These are phyloP conservation scores for Quercus glauca DNA, from an alignment of 306 rosid species.

Conservation along the genomic window DNA sequence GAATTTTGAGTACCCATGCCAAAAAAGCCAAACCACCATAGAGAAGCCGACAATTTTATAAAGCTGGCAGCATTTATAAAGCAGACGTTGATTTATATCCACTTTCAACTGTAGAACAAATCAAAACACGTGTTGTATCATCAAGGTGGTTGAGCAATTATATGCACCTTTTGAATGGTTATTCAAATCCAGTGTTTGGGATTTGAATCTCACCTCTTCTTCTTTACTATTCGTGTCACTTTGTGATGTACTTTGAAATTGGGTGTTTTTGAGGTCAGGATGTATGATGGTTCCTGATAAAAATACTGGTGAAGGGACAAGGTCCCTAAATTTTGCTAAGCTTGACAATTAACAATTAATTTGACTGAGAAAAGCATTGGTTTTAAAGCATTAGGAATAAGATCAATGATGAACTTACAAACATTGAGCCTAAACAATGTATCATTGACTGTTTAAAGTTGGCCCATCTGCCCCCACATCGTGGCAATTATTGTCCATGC, in stretches of 20 bases:
- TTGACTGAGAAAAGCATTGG: not conserved
- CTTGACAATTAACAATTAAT: not conserved
- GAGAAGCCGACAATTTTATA: not conserved
- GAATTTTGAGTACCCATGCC: too few relatives aligned
- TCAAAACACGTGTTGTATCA: not conserved
- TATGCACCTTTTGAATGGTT: not conserved
- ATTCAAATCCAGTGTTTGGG: too few relatives aligned
- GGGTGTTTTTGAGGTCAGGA: not conserved
- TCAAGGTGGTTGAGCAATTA: not conserved
- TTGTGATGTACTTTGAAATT: not conserved
- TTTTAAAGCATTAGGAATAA: not conserved
- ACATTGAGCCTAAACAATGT: not conserved
- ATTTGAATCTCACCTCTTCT: too few relatives aligned
- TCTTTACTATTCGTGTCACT: not conserved
- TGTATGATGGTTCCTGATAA: too few relatives aligned
- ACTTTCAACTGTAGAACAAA: not conserved
- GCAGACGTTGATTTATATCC: not conserved
- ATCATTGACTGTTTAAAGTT: not conserved
- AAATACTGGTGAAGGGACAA: not conserved
- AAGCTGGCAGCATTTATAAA: not conserved
- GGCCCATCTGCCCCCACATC: constrained; percentile 22
- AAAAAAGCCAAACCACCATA: not conserved
- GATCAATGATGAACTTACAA: not conserved
- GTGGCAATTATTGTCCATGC: constrained; percentile 14
- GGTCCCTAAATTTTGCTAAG: not conserved